phyloP scores from a whole-genome alignment of 2,329 filamentous ascomycete species.

The Ascochyta lentis region DNA sequence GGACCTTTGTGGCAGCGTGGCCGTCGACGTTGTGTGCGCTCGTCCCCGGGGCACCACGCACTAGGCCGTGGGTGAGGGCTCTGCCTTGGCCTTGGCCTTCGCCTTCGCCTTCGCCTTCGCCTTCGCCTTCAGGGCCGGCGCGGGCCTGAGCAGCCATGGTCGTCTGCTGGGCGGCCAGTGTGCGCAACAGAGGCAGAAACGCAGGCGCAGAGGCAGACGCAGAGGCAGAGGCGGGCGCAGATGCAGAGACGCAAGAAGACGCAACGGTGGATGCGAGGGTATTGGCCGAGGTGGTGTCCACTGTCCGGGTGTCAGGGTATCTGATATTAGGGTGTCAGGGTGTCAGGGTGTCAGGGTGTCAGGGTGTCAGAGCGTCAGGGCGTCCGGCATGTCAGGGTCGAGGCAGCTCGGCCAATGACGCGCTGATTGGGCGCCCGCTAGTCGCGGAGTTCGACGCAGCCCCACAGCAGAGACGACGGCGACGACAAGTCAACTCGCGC shows the following conservation, averaged over 20 bases:
- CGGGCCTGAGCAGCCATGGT: constrained; percentile 25
- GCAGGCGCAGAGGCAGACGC: no score
- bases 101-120: no score
- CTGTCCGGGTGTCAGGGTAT: no score
- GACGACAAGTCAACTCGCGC: not conserved
- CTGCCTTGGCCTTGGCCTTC: no score
- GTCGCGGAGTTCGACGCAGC: not conserved
- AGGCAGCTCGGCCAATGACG: no score
- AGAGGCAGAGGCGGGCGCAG: no score
- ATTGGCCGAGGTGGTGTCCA: not conserved
- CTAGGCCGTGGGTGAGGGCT: not conserved
- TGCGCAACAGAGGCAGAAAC: not conserved
- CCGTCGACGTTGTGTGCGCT: not conserved
- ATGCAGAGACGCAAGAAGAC: not conserved
- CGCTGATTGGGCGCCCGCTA: not conserved
- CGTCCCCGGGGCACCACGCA: not conserved
- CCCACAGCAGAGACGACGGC: not conserved
- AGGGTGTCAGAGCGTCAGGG: no score
- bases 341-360: no score
- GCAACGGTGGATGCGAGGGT: not conserved
- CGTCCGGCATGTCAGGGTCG: no score
- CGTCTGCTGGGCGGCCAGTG: not conserved
- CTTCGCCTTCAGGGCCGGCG: constrained; percentile 32
- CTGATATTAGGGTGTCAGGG: no score
- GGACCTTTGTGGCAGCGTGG: constrained; percentile 11